Conservation (phyloP, 169 alveolate species). For the Babesia bovis region DNA sequence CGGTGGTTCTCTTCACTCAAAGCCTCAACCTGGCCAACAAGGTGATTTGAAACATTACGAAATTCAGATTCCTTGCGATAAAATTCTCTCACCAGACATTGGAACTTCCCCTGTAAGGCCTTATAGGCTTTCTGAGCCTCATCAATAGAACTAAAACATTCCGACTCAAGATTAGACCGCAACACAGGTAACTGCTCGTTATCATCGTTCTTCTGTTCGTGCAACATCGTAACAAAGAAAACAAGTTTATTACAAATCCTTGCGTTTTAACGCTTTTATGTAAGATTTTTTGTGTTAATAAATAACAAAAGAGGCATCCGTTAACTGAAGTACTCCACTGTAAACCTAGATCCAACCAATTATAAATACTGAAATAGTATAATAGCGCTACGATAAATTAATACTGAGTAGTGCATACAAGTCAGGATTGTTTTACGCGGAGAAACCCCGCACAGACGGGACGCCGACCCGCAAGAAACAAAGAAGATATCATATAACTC, state of each 20-base stretch:
- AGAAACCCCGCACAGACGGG: constrained; percentile 18
- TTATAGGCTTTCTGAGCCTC: constrained; percentile 39
- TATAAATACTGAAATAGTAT: no score
- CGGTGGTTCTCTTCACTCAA: constrained; percentile 42
- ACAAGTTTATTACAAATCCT: no score
- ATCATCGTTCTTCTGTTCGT: background rate
- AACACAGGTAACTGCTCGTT: constrained; percentile 11
- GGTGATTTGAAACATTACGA: background rate
- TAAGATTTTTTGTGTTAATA: no score
- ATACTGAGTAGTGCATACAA: no score
- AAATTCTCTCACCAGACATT: constrained; percentile 40
- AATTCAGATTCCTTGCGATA: constrained; percentile 37
- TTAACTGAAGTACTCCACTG: background rate
- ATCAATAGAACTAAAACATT: background rate
- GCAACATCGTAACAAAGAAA: background rate
- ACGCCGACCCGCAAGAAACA: constrained; percentile 31
- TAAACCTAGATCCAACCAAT: background rate
- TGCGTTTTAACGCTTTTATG: no score
- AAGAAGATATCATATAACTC: background rate
- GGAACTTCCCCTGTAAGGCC: constrained; percentile 54
- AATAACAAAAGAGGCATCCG: background rate
- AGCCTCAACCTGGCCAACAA: constrained; percentile 23
- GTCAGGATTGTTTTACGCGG: no score
- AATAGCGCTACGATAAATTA: no score
- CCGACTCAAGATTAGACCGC: constrained; percentile 11